Base-by-base conservation (phyloP, 306 rosid genomes). In the Quercus agrifolia region DNA sequence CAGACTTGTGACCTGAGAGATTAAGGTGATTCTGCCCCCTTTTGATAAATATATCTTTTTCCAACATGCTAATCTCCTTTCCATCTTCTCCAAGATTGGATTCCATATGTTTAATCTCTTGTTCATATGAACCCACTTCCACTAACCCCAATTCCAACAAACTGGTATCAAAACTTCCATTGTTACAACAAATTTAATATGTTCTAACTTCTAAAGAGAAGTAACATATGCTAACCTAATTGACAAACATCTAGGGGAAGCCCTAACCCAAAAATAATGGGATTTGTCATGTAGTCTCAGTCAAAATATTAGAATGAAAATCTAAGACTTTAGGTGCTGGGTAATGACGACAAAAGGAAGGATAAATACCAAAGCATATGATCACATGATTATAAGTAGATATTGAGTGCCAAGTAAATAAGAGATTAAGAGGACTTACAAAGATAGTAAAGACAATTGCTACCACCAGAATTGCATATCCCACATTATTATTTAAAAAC, bases 381-480 rank as follows among this genome's bases (percentile, higher is more conserved):
- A 56, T 38, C 51, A 4, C 52, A 35, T n/a, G 15, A 68, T 68
- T 35, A 18, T 38, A 19, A 19, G 25, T 7, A 35, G 20, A 68
- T 68, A 19, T 68, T 68, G 15, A n/a, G 72, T 68, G 14, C 18
- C 72, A 8, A 68, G 52, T n/a, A 68, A 35, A 68, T 10, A 77
- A 80, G 70, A 58, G 75, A 55, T 57, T 46, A 38, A 78, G 82
- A 82, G 61, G 76, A 81, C 95, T 91, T 82, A 91, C 98, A 72
- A 82, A 80, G 77, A 90, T 70, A 66, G 97, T 90, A 86, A 87
- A 90, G 81, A 89, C 83, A 86, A 94, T 75, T 4, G 96, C 89
- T 57, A 81, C 90, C 76, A 83, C 96, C 76, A 90, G 77, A 87
- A 89, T 78, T 21, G 93, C 92, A 79, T 92, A 90, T 83, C 98